A percentile compares a stretch with the other conserved stretches of the same genome.
Conservation (phyloP, 106 monocot species). For the Hemerocallis citrina region DNA sequence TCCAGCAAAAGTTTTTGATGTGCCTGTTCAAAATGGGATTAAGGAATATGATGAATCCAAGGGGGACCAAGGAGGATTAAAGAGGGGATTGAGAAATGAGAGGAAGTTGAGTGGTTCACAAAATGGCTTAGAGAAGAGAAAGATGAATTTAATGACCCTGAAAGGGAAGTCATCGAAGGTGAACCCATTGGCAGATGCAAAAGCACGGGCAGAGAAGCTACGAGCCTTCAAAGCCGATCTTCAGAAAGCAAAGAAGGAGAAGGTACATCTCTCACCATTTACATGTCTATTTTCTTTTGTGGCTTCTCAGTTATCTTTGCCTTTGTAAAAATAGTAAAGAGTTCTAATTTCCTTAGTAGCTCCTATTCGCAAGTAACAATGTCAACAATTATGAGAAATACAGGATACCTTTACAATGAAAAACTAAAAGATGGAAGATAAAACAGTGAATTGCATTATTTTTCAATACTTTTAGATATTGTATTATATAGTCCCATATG, state of each 20-base stretch:
- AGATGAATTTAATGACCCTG: conserved; percentile 23
- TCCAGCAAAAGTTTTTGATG: conserved; percentile 51
- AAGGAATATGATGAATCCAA: conserved; percentile 17
- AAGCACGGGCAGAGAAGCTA: conserved; percentile 75
- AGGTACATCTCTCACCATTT: conserved; percentile 29
- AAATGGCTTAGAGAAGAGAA: conserved; percentile 33
- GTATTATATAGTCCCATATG: too few relatives aligned
- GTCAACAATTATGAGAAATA: too few relatives aligned
- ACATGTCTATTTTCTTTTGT: too few relatives aligned
- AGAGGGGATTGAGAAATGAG: conserved; percentile 33
- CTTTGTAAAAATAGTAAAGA: too few relatives aligned
- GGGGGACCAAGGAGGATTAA: conserved; percentile 9
- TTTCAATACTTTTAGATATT: too few relatives aligned
- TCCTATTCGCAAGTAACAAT: too few relatives aligned
- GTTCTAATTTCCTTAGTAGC: too few relatives aligned
- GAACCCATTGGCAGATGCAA: conserved; percentile 61
- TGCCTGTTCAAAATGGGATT: conserved; percentile 13
- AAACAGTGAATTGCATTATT: too few relatives aligned
- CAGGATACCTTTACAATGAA: too few relatives aligned
- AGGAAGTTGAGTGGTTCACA: conserved; percentile 22
- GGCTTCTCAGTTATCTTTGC: too few relatives aligned
- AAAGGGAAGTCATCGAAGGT: conserved; percentile 26
- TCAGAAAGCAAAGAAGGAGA: conserved; percentile 71
- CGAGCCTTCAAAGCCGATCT: conserved; percentile 76
- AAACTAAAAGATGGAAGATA: too few relatives aligned